These are phyloP conservation scores for Cichorium intybus DNA, from an alignment of 140 eudicot species.

Conservation along the genomic window DNA sequence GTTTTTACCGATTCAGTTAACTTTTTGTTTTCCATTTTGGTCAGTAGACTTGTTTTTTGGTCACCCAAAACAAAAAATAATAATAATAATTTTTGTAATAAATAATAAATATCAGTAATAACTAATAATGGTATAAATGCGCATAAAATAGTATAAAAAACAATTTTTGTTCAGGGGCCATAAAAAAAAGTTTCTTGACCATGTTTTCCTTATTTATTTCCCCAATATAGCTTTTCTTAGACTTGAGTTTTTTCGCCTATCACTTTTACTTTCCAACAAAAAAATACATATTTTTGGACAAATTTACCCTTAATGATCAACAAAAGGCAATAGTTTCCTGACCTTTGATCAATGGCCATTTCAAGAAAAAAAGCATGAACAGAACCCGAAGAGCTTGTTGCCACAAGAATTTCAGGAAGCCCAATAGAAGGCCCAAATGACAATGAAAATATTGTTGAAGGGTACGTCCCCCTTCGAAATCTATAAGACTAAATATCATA, in stretches of 20 bases:
- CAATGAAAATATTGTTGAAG: constrained; percentile 75
- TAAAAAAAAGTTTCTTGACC: too few relatives aligned
- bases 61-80: too few relatives aligned
- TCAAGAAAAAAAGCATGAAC: constrained; percentile 72
- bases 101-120: too few relatives aligned
- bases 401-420: constrained; percentile 82
- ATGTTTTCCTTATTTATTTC: too few relatives aligned
- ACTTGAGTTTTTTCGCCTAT: not conserved
- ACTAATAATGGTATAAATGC: too few relatives aligned
- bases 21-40: too few relatives aligned
- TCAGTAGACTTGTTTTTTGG: too few relatives aligned
- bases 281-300: not conserved
- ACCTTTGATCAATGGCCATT: constrained; percentile 66
- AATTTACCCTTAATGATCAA: not conserved
- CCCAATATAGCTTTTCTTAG: too few relatives aligned
- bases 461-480: constrained; percentile 92
- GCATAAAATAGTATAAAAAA: too few relatives aligned
- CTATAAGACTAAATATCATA: constrained; percentile 63
- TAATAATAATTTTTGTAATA: too few relatives aligned
- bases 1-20: too few relatives aligned
- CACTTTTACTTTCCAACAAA: not conserved
- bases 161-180: too few relatives aligned
- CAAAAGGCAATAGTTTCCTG: constrained; percentile 14
- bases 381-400: constrained; percentile 93
- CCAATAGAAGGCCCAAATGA: constrained; percentile 79